Conservation (phyloP, 805 yeast genomes). For the Spathaspora boniae region DNA sequence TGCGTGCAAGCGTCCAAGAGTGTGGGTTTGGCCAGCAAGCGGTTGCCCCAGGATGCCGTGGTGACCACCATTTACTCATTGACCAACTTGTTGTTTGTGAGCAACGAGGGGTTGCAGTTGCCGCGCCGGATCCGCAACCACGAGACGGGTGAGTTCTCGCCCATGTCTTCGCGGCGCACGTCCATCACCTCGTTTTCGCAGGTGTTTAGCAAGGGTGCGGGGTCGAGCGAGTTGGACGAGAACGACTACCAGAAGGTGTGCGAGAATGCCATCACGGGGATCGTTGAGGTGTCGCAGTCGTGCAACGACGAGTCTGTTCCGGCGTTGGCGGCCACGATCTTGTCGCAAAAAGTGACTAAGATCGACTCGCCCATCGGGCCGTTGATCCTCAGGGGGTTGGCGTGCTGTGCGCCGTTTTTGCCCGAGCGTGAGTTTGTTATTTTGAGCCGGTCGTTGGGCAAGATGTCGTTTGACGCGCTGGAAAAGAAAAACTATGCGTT, state of each 20-base stretch:
- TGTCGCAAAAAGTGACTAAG: constrained; percentile 67
- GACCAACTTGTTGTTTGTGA: constrained; percentile 65
- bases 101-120: constrained; percentile 36
- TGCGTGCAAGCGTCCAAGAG: constrained; percentile 53
- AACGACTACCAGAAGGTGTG: constrained; percentile 41
- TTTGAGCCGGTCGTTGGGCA: constrained; percentile 56
- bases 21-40: constrained; percentile 64
- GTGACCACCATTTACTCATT: constrained; percentile 83
- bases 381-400: constrained; percentile 57
- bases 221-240: constrained; percentile 21
- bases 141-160: constrained; percentile 2
- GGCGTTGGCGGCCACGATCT: constrained; percentile 72
- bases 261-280: constrained; percentile 66
- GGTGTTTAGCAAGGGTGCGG: constrained; percentile 5
- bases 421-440: constrained; percentile 65
- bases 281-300: constrained; percentile 59
- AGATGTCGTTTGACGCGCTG: constrained; percentile 43
- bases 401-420: constrained; percentile 57
- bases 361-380: constrained; percentile 51
- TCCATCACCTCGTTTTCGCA: constrained; percentile 7
- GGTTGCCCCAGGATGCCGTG: constrained; percentile 74
- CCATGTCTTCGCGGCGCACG: constrained; percentile 11
- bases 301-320: constrained; percentile 72
- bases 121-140: constrained; percentile 20
- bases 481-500: constrained; percentile 37